Evolutionary conservation across 148 eudicot genomes (phyloP), one percentile per base, ranked within the genome.

Genomic region (Rhododendron molle): DNA sequence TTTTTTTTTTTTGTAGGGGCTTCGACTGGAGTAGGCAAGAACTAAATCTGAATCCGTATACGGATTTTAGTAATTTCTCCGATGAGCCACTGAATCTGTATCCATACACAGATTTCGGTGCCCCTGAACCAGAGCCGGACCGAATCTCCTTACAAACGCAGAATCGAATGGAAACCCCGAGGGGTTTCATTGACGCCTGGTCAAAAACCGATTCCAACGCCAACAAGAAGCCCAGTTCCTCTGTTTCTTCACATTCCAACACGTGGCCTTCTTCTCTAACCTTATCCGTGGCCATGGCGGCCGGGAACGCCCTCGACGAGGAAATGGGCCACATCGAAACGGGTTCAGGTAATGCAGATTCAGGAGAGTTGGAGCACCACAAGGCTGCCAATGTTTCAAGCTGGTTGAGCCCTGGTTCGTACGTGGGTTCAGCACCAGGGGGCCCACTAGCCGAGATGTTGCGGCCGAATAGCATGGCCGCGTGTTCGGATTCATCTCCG

Each of bases 361-460:
- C 91, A 16, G 81, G 60, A 76, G 93, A 92, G 58, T 86, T 89
- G 7, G 81, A 73, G 16, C 44, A 1, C 21, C 76, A 71, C 47
- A 54, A 78, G 71, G 13, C n/a, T n/a, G n/a, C 74, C 36, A 78
- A 84, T 54, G 58, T 20, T 52, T 60, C 83, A 6, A 83, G 76
- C 78, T 90, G 85, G 88, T 7, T 81, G 11, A 82, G 83, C 71
- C 83, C 86, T 28, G 80, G 56, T 83, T 81, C 89, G 46, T 89
- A 85, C 84, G 65, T 50, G 74, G 87, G 58, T 21, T 81, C 88
- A n/a, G 65, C 87, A 15, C 90, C 89, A 0, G 96, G 98, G 49
- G 96, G 96, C n/a, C 98, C 98, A 20, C 84, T 95, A 44, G 98
- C 95, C n/a, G 98, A 95, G 89, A 96, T 86, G 30, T 82, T 95